Percentiles rank a stretch among this genome's conserved stretches.
Evolutionary conservation across 768 basidiomycete species (phyloP).

Genomic region (Lyophyllum shimeji): DNA sequence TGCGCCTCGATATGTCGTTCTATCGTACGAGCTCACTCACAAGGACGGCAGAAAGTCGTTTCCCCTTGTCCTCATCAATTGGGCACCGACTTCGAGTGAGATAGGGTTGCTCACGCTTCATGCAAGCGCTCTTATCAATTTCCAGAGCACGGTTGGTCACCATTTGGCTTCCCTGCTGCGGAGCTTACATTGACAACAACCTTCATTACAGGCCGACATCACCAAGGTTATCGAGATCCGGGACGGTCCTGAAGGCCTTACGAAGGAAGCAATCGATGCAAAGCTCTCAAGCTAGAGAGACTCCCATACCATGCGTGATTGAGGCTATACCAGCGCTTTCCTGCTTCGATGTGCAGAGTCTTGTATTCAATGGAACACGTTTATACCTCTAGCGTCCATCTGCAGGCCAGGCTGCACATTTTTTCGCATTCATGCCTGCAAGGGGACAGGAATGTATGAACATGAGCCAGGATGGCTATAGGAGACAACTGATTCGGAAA

Average conservation of each 20-base stretch:
- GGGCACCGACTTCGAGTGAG: constrained; percentile 79
- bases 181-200: background rate
- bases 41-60: constrained; percentile 81
- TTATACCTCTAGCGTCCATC: no score
- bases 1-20: constrained; percentile 80
- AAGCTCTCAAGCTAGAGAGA: constrained; percentile 39
- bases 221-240: constrained; percentile 79
- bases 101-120: constrained; percentile 77
- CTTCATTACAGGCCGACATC: constrained; percentile 58
- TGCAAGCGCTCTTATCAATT: constrained; percentile 77
- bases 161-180: background rate
- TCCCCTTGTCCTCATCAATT: constrained; percentile 86
- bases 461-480: no score
- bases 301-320: background rate
- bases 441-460: no score
- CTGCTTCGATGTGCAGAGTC: background rate
- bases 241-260: constrained; percentile 81
- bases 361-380: no score
- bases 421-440: no score
- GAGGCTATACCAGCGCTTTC: constrained; percentile 5
- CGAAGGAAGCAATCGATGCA: constrained; percentile 67
- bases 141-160: constrained; percentile 69
- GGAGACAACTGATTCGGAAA: no score
- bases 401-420: no score
- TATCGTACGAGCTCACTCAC: constrained; percentile 82